phyloP scores from a whole-genome alignment of 169 alveolate species.

The Ichthyophthirius multifiliis region DNA sequence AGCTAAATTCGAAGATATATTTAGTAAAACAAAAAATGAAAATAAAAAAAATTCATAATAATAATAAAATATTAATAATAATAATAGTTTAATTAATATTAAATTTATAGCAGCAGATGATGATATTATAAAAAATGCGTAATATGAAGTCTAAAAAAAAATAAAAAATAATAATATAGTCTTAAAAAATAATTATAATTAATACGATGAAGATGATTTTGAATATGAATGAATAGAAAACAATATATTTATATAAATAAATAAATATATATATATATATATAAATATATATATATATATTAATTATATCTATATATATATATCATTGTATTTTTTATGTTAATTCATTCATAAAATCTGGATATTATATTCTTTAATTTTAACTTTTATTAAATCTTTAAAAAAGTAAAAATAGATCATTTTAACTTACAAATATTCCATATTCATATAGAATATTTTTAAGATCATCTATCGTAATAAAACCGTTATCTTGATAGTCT shows the following conservation, averaged over 20 bases:
- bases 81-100: background rate
- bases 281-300: too few species aligned
- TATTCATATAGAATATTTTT: conserved; percentile 27
- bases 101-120: background rate
- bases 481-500: conserved; percentile 46
- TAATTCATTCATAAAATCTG: conserved; percentile 54
- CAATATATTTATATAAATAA: too few species aligned
- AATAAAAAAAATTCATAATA: background rate
- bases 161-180: too few species aligned
- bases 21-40: background rate
- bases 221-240: background rate
- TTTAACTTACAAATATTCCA: conserved; percentile 26
- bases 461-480: conserved; percentile 42
- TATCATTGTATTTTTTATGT: too few species aligned
- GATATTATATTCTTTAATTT: conserved; percentile 53
- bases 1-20: background rate
- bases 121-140: background rate
- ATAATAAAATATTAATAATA: background rate
- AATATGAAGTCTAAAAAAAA: too few species aligned
- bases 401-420: conserved; percentile 31
- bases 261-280: too few species aligned
- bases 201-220: background rate
- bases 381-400: conserved; percentile 54
- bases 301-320: too few species aligned
- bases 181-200: too few species aligned